Percentiles rank a stretch among this genome's conserved stretches.
phyloP scores from a whole-genome alignment of 495 filamentous ascomycete species.

The Apiosordaria backusii region DNA sequence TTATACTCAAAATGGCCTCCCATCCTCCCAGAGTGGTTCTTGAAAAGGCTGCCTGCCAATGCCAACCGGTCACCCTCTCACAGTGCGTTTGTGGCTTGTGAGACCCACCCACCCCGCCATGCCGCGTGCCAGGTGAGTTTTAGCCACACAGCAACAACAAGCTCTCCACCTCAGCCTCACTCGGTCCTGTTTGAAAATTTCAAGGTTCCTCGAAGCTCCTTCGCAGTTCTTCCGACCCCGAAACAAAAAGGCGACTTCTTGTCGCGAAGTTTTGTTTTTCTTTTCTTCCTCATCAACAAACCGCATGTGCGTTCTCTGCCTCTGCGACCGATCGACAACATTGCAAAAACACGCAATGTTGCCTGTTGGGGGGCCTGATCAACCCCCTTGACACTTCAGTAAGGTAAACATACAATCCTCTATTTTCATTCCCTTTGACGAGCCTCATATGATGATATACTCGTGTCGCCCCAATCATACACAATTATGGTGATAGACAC shows the following conservation, averaged over 20 bases:
- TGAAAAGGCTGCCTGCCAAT: constrained; percentile 13
- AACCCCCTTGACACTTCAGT: constrained; percentile 8
- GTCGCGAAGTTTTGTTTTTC: constrained; percentile 1
- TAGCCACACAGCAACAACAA: neutral
- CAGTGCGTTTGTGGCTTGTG: neutral
- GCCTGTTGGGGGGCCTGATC: neutral
- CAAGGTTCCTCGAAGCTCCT: neutral
- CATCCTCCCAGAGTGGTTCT: constrained; percentile 2
- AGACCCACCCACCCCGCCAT: neutral
- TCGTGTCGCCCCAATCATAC: constrained; percentile 92
- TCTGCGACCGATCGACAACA: neutral
- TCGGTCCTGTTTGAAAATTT: constrained; percentile 1
- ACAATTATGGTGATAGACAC: constrained; percentile 78
- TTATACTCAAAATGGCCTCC: constrained; percentile 18
- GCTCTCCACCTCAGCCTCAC: neutral
- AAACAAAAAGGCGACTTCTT: constrained; percentile 15
- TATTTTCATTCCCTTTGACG: constrained; percentile 6
- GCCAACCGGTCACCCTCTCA: constrained; percentile 3
- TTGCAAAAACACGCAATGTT: neutral
- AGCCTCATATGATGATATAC: constrained; percentile 70
- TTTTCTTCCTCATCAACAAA: constrained; percentile 4
- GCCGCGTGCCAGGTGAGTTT: neutral
- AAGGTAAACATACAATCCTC: constrained; percentile 28
- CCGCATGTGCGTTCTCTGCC: neutral
- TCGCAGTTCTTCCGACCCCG: constrained; percentile 19